Evolutionary conservation across 2,329 filamentous ascomycete genomes (phyloP), one percentile per base, ranked within the genome.

Genomic region (Parafenestella ontariensis): DNA sequence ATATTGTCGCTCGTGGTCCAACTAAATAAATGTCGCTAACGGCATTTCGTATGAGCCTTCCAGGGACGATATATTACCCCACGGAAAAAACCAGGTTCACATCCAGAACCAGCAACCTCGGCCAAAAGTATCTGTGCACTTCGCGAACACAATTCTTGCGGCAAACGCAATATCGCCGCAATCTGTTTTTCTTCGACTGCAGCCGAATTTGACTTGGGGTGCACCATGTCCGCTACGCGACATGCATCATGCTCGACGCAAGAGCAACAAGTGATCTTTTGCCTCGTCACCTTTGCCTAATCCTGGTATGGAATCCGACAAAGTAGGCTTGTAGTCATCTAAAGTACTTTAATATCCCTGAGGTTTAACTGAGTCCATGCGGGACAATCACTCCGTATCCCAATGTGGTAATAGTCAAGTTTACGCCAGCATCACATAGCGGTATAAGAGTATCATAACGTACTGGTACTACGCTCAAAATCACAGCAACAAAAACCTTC

Each of bases 51-150:
- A 20, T 55, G 37, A 42, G 43, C 20, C 46, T 58, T 54, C 61
- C 65, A 56, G 60, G 49, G 40, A 43, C 46, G 40, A 50, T 63
- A 65, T 34, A 68, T 68, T 68, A 56, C 43, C 37, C 46, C 37
- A 55, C 15, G 44, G 28, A 37, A 53, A 53, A 39, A 59, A 54
- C 54, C 45, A 41, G 43, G 52, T 41, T 47, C 37, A 47, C 49
- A 52, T 41, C 46, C 50, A 46, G 48, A 28, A 40, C 49, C 24
- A 51, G 15, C 40, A 33, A 24, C 42, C 50, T 48, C 46, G 49
- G 23, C 39, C 43, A 40, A 39, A 18, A 17, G 15, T 11, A 21
- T 15, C 18, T 2, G n/a, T 24, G 37, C 47, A 48, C 41, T 50
- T 44, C 52, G 45, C 34, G 45, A 42, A 49, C 44, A 54, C 41